Conservation (phyloP, 2,329 filamentous ascomycete species). For the Colletotrichum sp. region DNA sequence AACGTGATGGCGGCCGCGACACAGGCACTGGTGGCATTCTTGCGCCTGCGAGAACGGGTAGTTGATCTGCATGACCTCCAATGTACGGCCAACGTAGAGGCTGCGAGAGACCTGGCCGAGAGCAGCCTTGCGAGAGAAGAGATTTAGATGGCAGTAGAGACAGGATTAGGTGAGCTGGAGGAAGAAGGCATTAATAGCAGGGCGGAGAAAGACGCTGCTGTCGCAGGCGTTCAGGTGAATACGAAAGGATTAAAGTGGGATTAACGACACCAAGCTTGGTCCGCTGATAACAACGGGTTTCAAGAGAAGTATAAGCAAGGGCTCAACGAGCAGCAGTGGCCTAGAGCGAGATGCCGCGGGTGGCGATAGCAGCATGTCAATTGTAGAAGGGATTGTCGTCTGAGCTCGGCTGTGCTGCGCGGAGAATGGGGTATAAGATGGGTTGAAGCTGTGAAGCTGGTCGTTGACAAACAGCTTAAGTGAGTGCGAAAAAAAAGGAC, state of each 20-base stretch:
- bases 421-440: not conserved
- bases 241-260: too few species aligned
- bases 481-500: not conserved
- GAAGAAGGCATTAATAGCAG: not conserved
- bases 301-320: too few species aligned
- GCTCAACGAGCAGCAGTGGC: too few species aligned
- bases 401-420: not conserved
- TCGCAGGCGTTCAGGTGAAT: too few species aligned
- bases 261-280: too few species aligned
- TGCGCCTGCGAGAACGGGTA: not conserved
- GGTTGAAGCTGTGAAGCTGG: not conserved
- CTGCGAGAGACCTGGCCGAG: not conserved
- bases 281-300: too few species aligned
- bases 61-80: not conserved
- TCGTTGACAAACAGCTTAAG: not conserved
- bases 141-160: not conserved
- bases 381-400: not conserved
- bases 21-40: not conserved
- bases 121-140: not conserved
- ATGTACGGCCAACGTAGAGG: not conserved
- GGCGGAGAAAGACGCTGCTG: not conserved
- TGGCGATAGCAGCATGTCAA: not conserved
- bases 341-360: not conserved
- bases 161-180: not conserved
- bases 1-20: not conserved